Evolutionary conservation across 768 basidiomycete species (phyloP).

Genomic region (Termitomyces eurrhizus): DNA sequence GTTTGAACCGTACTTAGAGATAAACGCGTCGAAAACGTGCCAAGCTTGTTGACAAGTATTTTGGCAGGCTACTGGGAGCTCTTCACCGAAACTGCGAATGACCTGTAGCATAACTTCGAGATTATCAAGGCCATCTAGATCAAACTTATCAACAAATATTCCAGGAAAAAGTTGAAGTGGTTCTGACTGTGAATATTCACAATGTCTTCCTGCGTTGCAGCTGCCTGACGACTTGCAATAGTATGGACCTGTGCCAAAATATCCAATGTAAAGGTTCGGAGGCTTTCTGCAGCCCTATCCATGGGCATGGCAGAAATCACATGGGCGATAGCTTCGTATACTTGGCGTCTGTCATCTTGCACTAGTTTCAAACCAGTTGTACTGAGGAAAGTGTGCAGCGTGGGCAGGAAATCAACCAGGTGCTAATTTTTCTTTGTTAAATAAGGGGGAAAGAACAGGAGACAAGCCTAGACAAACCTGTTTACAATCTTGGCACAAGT

Average conservation of each 20-base stretch:
- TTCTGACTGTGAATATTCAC: conserved; percentile 63
- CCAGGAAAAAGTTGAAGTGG: neutral
- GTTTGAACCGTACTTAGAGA: conserved; percentile 72
- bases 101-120: conserved; percentile 89
- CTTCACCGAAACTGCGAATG: conserved; percentile 77
- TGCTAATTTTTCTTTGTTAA: conserved; percentile 46
- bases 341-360: conserved; percentile 86
- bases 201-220: conserved; percentile 68
- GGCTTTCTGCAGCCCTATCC: conserved; percentile 79
- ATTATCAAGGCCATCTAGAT: conserved; percentile 81
- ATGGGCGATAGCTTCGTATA: conserved; percentile 94
- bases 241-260: conserved; percentile 75
- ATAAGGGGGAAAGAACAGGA: neutral
- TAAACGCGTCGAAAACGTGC: conserved; percentile 75
- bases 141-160: neutral
- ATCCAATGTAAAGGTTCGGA: conserved; percentile 84
- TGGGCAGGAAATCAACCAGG: conserved; percentile 87
- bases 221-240: conserved; percentile 46
- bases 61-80: conserved; percentile 76
- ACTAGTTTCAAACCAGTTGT: conserved; percentile 74
- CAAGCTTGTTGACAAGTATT: conserved; percentile 79
- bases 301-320: conserved; percentile 95
- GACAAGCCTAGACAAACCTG: conserved; percentile 38
- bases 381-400: conserved; percentile 83
- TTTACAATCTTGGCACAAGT: conserved; percentile 95